Conservation (phyloP, 441 rosid genomes). For the Arabidopsis lyrata region DNA sequence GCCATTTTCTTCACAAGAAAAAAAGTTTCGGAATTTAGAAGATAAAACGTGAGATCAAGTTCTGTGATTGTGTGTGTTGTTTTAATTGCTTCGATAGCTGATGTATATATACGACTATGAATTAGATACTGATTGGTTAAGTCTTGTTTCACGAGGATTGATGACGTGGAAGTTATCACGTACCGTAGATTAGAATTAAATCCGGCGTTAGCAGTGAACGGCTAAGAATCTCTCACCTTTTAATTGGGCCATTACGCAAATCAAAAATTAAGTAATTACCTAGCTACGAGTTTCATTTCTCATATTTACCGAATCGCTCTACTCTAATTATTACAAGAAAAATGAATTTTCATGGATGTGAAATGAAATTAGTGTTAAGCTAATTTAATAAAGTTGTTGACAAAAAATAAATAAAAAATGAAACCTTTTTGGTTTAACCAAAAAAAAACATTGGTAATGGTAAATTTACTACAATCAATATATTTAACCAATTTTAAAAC, state of each 20-base stretch:
- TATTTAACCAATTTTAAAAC: no score
- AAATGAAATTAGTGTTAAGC: no score
- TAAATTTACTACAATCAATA: no score
- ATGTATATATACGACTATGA: constrained; percentile 31
- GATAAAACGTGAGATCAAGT: neutral
- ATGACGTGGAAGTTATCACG: constrained; percentile 1
- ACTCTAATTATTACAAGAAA: no score
- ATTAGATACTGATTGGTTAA: constrained; percentile 33
- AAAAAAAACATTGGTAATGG: no score
- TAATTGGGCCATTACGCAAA: neutral
- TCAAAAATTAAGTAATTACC: no score
- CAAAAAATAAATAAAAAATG: no score
- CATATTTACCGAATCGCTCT: no score
- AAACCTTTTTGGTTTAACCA: no score
- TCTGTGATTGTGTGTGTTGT: neutral
- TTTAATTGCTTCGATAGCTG: neutral
- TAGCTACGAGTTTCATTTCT: neutral
- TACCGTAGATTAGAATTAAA: constrained; percentile 22
- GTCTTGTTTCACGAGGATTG: constrained; percentile 32
- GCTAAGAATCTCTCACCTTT: neutral
- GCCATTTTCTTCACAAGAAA: constrained; percentile 30
- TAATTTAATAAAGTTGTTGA: no score
- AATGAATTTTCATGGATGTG: no score
- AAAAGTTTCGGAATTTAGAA: neutral
- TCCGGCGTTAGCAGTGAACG: neutral